Evolutionary conservation across 164 flowering plant species (phyloP).

Genomic region (Vitis amurensis): DNA sequence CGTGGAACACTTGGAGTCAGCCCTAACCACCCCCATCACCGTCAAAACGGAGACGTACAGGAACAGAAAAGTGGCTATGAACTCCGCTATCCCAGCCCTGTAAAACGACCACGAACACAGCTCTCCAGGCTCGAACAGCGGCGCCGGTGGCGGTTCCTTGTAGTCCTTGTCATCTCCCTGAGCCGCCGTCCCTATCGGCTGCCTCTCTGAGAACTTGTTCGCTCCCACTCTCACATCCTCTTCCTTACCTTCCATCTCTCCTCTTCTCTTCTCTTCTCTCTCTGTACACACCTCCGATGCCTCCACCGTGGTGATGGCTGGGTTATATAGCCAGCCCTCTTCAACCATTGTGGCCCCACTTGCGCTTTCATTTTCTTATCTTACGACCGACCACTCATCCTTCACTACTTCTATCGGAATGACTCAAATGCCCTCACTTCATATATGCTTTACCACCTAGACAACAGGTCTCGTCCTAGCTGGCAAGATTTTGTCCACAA

Average conservation of each 20-base stretch:
- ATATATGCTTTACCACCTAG: too few species aligned
- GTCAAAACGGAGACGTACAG: slow-evolving; percentile 67
- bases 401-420: neutral
- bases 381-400: slow-evolving; percentile 27
- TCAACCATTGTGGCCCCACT: too few species aligned
- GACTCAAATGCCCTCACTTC: too few species aligned
- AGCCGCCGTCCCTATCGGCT: slow-evolving; percentile 53
- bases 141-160: slow-evolving; percentile 56
- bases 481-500: too few species aligned
- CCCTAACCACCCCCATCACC: slow-evolving; percentile 62
- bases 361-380: slow-evolving; percentile 1
- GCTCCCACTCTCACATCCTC: slow-evolving; percentile 54
- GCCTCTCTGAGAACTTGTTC: slow-evolving; percentile 46
- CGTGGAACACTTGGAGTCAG: slow-evolving; percentile 40
- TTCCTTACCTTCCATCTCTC: slow-evolving; percentile 47
- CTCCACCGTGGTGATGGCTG: too few species aligned
- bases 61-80: slow-evolving; percentile 77
- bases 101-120: slow-evolving; percentile 62
- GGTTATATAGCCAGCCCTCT: too few species aligned
- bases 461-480: too few species aligned
- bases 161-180: slow-evolving; percentile 49
- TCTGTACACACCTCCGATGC: too few species aligned
- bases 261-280: neutral
- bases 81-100: slow-evolving; percentile 91
- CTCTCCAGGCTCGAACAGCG: slow-evolving; percentile 49